These are phyloP conservation scores for Luvunga scandens DNA, from an alignment of 345 rosid species.

Conservation along the genomic window DNA sequence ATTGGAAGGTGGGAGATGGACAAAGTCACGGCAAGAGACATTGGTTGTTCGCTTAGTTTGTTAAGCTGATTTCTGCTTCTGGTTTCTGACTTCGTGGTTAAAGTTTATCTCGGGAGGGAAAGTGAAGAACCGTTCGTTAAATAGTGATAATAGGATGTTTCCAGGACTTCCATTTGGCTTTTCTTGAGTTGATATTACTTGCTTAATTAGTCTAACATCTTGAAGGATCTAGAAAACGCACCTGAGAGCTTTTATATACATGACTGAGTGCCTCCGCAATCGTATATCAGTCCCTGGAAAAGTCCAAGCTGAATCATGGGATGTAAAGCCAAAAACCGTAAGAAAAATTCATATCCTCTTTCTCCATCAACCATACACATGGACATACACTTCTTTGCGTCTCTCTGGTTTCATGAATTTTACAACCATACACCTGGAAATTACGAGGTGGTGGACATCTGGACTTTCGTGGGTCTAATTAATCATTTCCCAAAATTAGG, in stretches of 20 bases:
- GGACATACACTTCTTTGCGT: background rate
- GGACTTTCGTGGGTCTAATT: background rate
- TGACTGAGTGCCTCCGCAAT: background rate
- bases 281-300: background rate
- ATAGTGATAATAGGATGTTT: slow-evolving; percentile 14
- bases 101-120: slow-evolving; percentile 5
- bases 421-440: slow-evolving; percentile 16
- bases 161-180: slow-evolving; percentile 19
- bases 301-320: background rate
- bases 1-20: slow-evolving; percentile 32
- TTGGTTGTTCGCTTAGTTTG: background rate
- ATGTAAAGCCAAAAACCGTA: background rate
- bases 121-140: slow-evolving; percentile 1
- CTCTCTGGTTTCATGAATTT: background rate
- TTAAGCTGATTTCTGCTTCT: background rate
- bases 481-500: background rate
- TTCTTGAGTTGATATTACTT: background rate
- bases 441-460: background rate
- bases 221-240: slow-evolving; percentile 18
- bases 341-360: background rate
- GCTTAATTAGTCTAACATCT: background rate
- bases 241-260: background rate
- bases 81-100: background rate
- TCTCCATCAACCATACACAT: background rate
- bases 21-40: slow-evolving; percentile 47